Evolutionary conservation across 345 rosid genomes (phyloP).

Genomic region (Brassica rapa): DNA sequence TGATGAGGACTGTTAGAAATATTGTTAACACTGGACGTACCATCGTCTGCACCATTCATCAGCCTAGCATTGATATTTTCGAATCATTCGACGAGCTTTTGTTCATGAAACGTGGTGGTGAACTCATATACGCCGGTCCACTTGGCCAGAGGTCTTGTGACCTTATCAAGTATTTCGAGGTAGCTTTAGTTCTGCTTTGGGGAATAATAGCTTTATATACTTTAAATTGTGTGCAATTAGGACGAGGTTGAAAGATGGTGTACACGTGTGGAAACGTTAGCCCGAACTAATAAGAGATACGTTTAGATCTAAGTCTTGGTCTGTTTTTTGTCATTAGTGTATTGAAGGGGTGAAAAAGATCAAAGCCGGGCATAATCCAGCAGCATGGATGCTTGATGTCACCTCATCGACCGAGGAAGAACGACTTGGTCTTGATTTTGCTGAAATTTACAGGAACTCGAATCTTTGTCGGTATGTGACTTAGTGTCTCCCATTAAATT

Average conservation of each 20-base stretch:
- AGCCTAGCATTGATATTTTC: slow-evolving; percentile 96
- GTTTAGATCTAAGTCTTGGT: slow-evolving; percentile 1
- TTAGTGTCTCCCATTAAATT: neutral
- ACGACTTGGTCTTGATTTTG: slow-evolving; percentile 80
- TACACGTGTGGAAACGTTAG: too few relatives aligned
- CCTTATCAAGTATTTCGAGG: slow-evolving; percentile 87
- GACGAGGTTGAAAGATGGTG: too few relatives aligned
- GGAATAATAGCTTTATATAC: too few relatives aligned
- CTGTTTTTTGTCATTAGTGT: slow-evolving; percentile 49
- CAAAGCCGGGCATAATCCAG: slow-evolving; percentile 80
- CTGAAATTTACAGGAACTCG: slow-evolving; percentile 79
- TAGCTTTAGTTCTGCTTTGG: neutral
- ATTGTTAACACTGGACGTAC: slow-evolving; percentile 95
- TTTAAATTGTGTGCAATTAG: too few relatives aligned
- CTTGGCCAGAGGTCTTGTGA: slow-evolving; percentile 83
- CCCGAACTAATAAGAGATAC: neutral
- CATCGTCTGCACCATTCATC: slow-evolving; percentile 97
- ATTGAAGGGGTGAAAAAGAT: slow-evolving; percentile 86
- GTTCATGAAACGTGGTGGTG: slow-evolving; percentile 99
- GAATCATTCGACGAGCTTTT: slow-evolving; percentile 99
- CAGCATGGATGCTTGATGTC: slow-evolving; percentile 99
- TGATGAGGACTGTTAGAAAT: slow-evolving; percentile 98
- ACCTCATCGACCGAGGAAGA: slow-evolving; percentile 76
- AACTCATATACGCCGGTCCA: slow-evolving; percentile 96
- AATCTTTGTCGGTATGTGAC: slow-evolving; percentile 65